Conservation (phyloP, 2,329 filamentous ascomycete genomes). For the Keithomyces neogunnii region DNA sequence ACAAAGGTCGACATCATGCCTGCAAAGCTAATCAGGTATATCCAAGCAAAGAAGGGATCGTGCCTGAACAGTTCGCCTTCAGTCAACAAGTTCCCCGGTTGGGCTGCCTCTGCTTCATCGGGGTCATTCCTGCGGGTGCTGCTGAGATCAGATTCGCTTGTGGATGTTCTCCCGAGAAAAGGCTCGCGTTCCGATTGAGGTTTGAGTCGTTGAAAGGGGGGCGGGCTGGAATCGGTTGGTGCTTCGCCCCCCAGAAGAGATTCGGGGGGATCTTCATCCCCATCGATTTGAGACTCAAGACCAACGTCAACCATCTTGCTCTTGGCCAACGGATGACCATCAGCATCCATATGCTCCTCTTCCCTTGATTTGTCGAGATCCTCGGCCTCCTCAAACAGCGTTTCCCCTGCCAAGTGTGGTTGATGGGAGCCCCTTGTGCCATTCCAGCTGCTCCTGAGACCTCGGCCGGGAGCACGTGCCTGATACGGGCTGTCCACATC, state of each 20-base stretch:
- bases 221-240: conserved; percentile 43
- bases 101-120: conserved; percentile 24
- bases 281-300: conserved; percentile 58
- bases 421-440: conserved; percentile 37
- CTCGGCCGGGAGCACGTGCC: conserved; percentile 38
- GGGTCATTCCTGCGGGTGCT: conserved; percentile 26
- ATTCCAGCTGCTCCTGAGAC: conserved; percentile 59
- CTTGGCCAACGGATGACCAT: conserved; percentile 29
- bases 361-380: conserved; percentile 29
- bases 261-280: conserved; percentile 48
- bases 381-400: conserved; percentile 32
- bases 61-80: conserved; percentile 67
- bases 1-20: conserved; percentile 83
- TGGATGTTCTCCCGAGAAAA: conserved; percentile 32
- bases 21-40: conserved; percentile 79
- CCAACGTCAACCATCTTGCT: conserved; percentile 81
- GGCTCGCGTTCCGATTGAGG: conserved; percentile 27
- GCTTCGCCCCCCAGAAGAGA: conserved; percentile 50
- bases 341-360: conserved; percentile 15
- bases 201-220: conserved; percentile 55
- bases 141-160: conserved; percentile 41
- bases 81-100: conserved; percentile 42
- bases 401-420: conserved; percentile 17
- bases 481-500: conserved; percentile 29
- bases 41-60: conserved; percentile 84